phyloP scores from a whole-genome alignment of 331 rosid genomes.

The Malus hybrid region DNA sequence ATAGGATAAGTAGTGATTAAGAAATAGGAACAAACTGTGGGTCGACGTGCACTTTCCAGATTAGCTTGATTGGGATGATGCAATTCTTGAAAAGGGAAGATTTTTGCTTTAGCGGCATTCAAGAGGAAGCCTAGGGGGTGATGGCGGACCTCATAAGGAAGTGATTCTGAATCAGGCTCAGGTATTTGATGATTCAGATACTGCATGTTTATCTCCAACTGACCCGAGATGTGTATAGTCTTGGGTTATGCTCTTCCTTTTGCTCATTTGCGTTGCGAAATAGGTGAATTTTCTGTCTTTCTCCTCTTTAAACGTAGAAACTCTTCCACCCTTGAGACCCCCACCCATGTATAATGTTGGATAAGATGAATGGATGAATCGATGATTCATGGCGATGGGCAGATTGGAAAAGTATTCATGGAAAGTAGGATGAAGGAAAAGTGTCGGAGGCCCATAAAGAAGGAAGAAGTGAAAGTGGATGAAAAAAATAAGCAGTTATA shows the following conservation, averaged over 20 bases:
- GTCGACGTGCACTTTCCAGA: constrained; percentile 3
- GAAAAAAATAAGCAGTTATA: neutral
- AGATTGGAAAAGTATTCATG: neutral
- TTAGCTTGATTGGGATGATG: neutral
- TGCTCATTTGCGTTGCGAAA: constrained; percentile 6
- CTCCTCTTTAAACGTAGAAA: constrained; percentile 12
- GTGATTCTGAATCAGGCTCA: neutral
- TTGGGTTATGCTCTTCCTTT: neutral
- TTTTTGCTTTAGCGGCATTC: neutral
- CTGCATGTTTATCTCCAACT: neutral
- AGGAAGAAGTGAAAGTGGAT: neutral
- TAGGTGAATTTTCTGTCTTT: constrained; percentile 3
- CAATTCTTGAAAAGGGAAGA: neutral
- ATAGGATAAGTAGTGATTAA: constrained; percentile 10
- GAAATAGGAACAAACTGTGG: constrained; percentile 2
- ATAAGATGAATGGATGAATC: constrained; percentile 8
- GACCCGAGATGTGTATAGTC: neutral
- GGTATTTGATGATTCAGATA: neutral
- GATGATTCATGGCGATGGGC: neutral
- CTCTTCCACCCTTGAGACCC: neutral
- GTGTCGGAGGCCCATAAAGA: neutral
- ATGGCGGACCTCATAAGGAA: neutral
- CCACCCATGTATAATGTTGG: neutral
- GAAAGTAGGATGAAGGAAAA: neutral
- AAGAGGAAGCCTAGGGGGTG: neutral